These are phyloP conservation scores for Pseudogymnoascus sp. DNA, from an alignment of 2,329 filamentous ascomycete species.

Conservation along the genomic window DNA sequence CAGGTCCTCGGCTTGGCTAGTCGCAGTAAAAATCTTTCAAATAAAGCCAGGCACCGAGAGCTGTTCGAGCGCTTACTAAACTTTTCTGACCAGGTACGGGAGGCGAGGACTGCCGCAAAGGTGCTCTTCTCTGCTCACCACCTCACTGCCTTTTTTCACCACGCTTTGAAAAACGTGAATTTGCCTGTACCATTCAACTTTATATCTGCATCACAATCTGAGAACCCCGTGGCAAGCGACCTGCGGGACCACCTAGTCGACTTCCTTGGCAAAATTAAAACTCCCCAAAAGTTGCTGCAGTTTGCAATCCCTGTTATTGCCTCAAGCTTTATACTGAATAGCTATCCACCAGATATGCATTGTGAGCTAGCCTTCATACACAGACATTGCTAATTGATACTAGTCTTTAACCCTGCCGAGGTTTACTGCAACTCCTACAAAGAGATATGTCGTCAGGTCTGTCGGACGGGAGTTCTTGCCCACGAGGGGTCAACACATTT, in stretches of 20 bases:
- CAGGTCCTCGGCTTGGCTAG: constrained; percentile 13
- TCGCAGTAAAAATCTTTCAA: constrained; percentile 14
- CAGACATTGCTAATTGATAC: constrained; percentile 10
- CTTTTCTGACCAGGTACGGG: constrained; percentile 16
- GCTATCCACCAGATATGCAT: constrained; percentile 19
- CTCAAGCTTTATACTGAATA: constrained; percentile 20
- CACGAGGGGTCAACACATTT: constrained; percentile 17
- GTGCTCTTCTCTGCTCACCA: constrained; percentile 17
- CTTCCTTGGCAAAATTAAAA: constrained; percentile 14
- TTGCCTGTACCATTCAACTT: constrained; percentile 18
- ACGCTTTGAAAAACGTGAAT: constrained; percentile 12
- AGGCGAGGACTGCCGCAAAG: constrained; percentile 11
- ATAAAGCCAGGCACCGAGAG: constrained; percentile 14
- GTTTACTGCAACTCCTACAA: constrained; percentile 19
- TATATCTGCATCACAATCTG: constrained; percentile 12
- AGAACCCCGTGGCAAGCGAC: constrained; percentile 12
- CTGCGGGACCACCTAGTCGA: constrained; percentile 13
- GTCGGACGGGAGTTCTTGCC: constrained; percentile 15
- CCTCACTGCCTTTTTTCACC: constrained; percentile 16
- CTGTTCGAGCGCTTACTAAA: constrained; percentile 11
- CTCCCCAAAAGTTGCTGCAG: constrained; percentile 12
- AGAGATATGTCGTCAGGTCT: constrained; percentile 17
- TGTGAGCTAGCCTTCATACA: constrained; percentile 15
- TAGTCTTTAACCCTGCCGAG: constrained; percentile 17
- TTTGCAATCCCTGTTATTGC: constrained; percentile 17